Base-by-base conservation (phyloP, 1,139 yeast species). In the Scheffersomyces illinoinensis region DNA sequence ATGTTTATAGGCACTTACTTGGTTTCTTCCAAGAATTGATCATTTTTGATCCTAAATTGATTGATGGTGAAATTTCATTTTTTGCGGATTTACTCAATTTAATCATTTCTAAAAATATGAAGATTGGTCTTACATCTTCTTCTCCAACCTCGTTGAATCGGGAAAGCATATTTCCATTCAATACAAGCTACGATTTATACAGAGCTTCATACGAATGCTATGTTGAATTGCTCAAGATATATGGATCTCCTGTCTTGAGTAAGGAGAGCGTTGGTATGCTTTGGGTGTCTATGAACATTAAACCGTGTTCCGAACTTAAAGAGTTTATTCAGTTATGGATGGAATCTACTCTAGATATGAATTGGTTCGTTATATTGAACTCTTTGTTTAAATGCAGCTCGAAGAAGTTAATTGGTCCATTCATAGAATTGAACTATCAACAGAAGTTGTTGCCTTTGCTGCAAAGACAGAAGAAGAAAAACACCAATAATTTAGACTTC, bases 261-360 rank as follows among this genome's bases (percentile, higher is more conserved):
- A 76, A 75, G 56, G 79, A 77, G n/a, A 71, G 76, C 0, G 70
- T 76, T 17, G 75, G 71, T 56, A 69, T 80, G 57, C 70, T 78
- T 20, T 81, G 84, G 84, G 76, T 77, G 7, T 76, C 82, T 14
- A 76, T 81, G 80, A 76, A 79, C 57, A 66, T 78, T 54, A 71
- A 72, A 55, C 84, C 84, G 5, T 78, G 82, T 58, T 64, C 66
- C 1, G 76, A 76, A 50, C 68, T 79, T 62, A 76, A 75, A 57
- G 69, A 67, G 4, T 67, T 80, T 52, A 71, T 80, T 14, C 67
- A 64, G 43, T 67, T 78, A 46, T 81, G 85, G 85, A 65, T 81
- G 61, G 84, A 80, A 48, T 67, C 75, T 2, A 74, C 75, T 55
- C 63, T 72, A 33, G 79, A 76, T 18, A 69, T 74, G 61, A 73